phyloP scores from a whole-genome alignment of 1,284 basidiomycete genomes.

The Takashimella koratensis region DNA sequence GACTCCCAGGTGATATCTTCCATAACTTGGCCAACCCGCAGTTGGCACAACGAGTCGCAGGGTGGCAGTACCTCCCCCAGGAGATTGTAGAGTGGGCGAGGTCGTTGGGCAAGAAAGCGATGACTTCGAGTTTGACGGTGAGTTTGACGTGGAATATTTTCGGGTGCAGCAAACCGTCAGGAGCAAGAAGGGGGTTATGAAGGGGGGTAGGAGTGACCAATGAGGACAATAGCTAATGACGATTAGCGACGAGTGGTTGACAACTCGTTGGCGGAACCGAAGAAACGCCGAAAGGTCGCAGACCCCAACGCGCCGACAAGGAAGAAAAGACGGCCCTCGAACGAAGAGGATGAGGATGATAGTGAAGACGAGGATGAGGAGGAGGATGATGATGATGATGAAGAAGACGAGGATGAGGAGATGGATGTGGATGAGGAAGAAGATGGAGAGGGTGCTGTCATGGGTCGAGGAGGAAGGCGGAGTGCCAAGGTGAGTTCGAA shows the following conservation, averaged over 20 bases:
- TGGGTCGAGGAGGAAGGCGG: slow-evolving; percentile 39
- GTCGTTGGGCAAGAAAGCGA: slow-evolving; percentile 18
- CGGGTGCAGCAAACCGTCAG: background rate
- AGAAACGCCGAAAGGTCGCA: background rate
- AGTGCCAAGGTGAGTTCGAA: slow-evolving; percentile 39
- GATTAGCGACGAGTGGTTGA: background rate
- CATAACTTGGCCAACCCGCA: slow-evolving; percentile 29
- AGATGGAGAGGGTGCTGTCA: slow-evolving; percentile 19
- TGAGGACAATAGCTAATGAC: background rate
- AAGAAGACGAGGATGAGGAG: slow-evolving; percentile 15
- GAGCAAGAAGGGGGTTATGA: background rate
- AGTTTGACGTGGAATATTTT: too few species aligned
- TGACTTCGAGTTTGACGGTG: background rate
- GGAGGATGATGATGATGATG: slow-evolving; percentile 14
- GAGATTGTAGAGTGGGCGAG: slow-evolving; percentile 28
- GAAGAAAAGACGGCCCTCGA: slow-evolving; percentile 6
- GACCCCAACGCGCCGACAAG: slow-evolving; percentile 8
- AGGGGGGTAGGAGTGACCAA: background rate
- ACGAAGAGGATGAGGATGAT: slow-evolving; percentile 5
- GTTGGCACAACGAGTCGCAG: slow-evolving; percentile 22
- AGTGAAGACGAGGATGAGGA: slow-evolving; percentile 19
- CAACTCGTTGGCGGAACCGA: background rate
- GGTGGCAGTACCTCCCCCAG: slow-evolving; percentile 31
- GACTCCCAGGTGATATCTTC: slow-evolving; percentile 79
- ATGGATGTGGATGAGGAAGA: slow-evolving; percentile 11